phyloP scores from a whole-genome alignment of 192 early-diverging fungal species.

The Coemansia pectinata region DNA sequence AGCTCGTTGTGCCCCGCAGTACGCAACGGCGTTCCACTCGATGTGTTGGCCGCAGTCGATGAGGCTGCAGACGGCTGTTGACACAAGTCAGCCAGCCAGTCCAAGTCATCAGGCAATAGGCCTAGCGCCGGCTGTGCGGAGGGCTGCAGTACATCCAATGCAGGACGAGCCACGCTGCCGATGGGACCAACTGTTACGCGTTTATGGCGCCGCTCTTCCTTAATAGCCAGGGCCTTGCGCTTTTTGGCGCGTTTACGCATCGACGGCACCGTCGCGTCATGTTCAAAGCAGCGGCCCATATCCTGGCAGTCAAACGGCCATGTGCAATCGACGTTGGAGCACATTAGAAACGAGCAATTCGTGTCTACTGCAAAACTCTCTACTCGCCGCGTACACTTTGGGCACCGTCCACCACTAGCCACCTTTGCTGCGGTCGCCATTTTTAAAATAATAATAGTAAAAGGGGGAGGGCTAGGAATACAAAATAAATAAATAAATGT shows the following conservation, averaged over 20 bases:
- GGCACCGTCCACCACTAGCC: constrained; percentile 20
- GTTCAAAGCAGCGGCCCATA: constrained; percentile 39
- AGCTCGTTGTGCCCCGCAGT: neutral
- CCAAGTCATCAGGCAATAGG: constrained; percentile 2
- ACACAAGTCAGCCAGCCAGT: constrained; percentile 31
- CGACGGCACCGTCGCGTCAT: constrained; percentile 38
- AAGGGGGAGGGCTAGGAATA: neutral
- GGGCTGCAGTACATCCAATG: neutral
- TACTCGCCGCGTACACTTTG: constrained; percentile 30
- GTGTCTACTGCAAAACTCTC: constrained; percentile 44
- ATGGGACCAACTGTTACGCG: neutral
- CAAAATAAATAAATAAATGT: constrained; percentile 10
- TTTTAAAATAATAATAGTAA: neutral
- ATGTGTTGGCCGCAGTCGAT: neutral
- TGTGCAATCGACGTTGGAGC: constrained; percentile 36
- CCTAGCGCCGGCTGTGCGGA: neutral
- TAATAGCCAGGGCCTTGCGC: constrained; percentile 23
- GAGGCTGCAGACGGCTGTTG: neutral
- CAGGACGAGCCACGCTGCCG: neutral
- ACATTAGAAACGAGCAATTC: constrained; percentile 49
- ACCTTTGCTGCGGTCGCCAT: neutral
- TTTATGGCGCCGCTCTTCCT: constrained; percentile 26
- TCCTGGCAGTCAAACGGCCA: constrained; percentile 42
- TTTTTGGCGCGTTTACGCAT: constrained; percentile 44
- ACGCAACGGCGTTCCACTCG: neutral